phyloP scores from a whole-genome alignment of 1,284 basidiomycete species.

The Stygiomarasmius scandens region DNA sequence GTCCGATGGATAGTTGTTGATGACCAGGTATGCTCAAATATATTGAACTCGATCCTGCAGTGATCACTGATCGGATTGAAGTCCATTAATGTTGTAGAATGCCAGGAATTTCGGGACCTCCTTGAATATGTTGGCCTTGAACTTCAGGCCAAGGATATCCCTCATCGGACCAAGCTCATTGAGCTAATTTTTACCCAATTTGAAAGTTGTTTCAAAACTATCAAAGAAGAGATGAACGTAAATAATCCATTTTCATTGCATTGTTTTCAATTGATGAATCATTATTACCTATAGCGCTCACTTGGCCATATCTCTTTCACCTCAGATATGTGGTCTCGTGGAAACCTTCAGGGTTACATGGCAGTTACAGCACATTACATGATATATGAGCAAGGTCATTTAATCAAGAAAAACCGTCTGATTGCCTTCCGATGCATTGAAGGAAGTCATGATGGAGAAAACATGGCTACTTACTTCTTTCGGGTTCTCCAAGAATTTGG shows the following conservation, averaged over 20 bases:
- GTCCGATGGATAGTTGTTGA: conserved; percentile 6
- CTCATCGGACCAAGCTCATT: conserved; percentile 19
- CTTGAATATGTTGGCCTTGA: conserved; percentile 26
- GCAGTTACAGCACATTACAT: no score
- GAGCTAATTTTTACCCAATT: conserved; percentile 23
- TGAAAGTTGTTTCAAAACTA: conserved; percentile 16
- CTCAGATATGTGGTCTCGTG: no score
- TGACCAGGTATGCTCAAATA: conserved; percentile 15
- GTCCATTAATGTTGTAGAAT: conserved; percentile 32
- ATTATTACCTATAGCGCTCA: conserved; percentile 20
- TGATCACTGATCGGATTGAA: no score
- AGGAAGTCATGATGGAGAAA: no score
- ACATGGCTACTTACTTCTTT: no score
- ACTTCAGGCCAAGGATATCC: conserved; percentile 15
- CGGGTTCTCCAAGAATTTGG: conserved; percentile 19
- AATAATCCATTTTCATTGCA: background rate
- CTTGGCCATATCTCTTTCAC: conserved; percentile 28
- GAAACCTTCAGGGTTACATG: no score
- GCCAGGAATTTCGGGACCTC: conserved; percentile 30
- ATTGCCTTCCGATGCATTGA: no score
- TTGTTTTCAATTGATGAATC: background rate
- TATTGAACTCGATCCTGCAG: no score
- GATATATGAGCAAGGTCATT: no score
- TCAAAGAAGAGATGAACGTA: conserved; percentile 24
- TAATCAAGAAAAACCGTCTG: no score